Evolutionary conservation across 768 basidiomycete genomes (phyloP).

Genomic region (Amanita rubescens): DNA sequence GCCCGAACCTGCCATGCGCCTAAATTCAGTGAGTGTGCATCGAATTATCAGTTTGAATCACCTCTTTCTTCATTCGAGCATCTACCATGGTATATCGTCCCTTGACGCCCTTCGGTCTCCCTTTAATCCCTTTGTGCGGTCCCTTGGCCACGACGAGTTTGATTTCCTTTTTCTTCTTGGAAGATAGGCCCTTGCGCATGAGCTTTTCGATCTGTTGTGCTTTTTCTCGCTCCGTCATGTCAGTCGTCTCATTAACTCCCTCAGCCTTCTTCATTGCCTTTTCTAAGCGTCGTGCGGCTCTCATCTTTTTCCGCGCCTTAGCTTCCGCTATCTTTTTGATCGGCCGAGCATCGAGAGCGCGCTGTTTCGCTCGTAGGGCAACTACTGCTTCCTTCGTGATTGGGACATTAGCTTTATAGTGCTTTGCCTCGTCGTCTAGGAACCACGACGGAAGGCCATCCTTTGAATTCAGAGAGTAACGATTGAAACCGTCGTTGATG

Average conservation of each 20-base stretch:
- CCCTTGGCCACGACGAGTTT: constrained; percentile 93
- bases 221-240: constrained; percentile 94
- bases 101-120: constrained; percentile 92
- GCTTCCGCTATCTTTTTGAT: constrained; percentile 99
- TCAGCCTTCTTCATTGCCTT: constrained; percentile 96
- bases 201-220: constrained; percentile 89
- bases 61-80: constrained; percentile 90
- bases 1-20: constrained; percentile 59
- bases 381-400: constrained; percentile 92
- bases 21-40: background rate
- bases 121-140: constrained; percentile 81
- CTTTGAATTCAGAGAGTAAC: constrained; percentile 85
- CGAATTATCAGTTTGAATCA: constrained; percentile 21
- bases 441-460: constrained; percentile 95
- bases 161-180: constrained; percentile 66
- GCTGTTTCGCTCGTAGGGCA: constrained; percentile 80
- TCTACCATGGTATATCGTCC: constrained; percentile 95
- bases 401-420: constrained; percentile 94
- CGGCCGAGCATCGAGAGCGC: constrained; percentile 90
- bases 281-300: constrained; percentile 75
- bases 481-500: constrained; percentile 93
- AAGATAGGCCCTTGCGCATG: constrained; percentile 73
- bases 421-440: constrained; percentile 89
- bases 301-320: constrained; percentile 93
- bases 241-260: constrained; percentile 78